Evolutionary conservation across 108 stramenopile species (phyloP).

Genomic region (Epithemia pelagica): DNA sequence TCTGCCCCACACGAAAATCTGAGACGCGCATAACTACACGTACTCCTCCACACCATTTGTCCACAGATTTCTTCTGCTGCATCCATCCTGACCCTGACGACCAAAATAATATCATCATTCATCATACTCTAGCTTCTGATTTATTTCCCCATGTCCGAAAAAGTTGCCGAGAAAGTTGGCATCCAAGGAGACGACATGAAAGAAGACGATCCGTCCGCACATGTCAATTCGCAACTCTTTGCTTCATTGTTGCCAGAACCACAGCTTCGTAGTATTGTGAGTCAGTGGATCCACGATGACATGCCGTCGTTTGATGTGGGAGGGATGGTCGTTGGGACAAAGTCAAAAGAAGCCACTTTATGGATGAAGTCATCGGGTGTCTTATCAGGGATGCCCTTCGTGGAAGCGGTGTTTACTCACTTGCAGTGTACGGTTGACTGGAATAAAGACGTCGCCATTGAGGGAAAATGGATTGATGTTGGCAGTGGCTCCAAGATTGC

Average conservation of each 20-base stretch:
- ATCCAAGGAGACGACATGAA: too few species aligned
- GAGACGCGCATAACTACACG: too few species aligned
- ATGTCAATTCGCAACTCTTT: neutral
- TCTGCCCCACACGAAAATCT: too few species aligned
- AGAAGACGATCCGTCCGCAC: too few species aligned
- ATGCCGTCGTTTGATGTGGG: conserved; percentile 96
- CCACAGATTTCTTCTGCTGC: too few species aligned
- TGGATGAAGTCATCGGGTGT: conserved; percentile 83
- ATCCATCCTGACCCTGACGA: too few species aligned
- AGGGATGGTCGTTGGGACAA: conserved; percentile 86
- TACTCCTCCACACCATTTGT: too few species aligned
- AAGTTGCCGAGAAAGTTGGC: too few species aligned
- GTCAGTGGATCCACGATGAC: conserved; percentile 87
- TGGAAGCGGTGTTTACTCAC: conserved; percentile 79
- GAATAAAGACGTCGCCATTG: conserved; percentile 53
- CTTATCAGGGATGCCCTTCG: conserved; percentile 92
- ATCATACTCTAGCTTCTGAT: too few species aligned
- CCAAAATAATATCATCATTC: too few species aligned
- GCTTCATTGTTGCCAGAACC: neutral
- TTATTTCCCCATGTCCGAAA: too few species aligned
- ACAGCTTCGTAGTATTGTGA: conserved; percentile 1
- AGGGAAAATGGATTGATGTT: conserved; percentile 39
- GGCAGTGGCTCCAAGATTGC: conserved; percentile 40
- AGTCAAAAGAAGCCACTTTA: conserved; percentile 41
- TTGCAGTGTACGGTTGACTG: conserved; percentile 80